Base-by-base conservation (phyloP, 805 yeast genomes). In the Jamesozyma gamospora region DNA sequence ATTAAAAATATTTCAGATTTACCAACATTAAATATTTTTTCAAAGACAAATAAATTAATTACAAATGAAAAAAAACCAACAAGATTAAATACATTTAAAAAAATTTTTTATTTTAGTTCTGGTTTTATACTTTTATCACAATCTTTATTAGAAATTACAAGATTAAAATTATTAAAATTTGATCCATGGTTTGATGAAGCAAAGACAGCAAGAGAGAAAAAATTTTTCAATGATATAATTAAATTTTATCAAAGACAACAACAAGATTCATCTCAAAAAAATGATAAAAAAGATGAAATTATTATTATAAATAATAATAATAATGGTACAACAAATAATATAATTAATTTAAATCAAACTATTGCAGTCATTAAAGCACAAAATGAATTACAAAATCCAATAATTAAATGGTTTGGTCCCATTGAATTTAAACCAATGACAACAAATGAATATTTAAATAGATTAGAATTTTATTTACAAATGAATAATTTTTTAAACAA, bases 121-220 rank as follows among this genome's bases (percentile, higher is more conserved):
- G 84, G 84, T 7, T 45, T 73, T 0, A 60, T 65, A 15, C 47
- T 75, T 13, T 51, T 77, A n/a, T 70, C 72, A 44, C 70, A 72
- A 39, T 65, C 82, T 2, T 71, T 77, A 3, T 52, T 79, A 28
- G 90, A 81, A 50, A 47, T 68, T 6, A 64, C 74, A 13, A 63
- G 88, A 39, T 48, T 78, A 30, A 50, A 48, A 7, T 24, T 66
- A 36, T 38, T 67, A 12, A 66, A 66, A 32, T 66, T 64, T 43
- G 88, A 81, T 52, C 88, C 88, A 9, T 81, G 88, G 88, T 67
- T 60, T 19, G 84, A 76, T 26, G 86, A 81, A 51, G 83, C 86
- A 3, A 66, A 58, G 34, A 50, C 53, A 14, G 79, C 75, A 27
- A 70, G 85, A 29, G 61, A 60, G 15, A 55, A 67, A 41, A 53